Conservation (phyloP, 2,329 filamentous ascomycete genomes). For the Cylindrodendrum hubeiense region DNA sequence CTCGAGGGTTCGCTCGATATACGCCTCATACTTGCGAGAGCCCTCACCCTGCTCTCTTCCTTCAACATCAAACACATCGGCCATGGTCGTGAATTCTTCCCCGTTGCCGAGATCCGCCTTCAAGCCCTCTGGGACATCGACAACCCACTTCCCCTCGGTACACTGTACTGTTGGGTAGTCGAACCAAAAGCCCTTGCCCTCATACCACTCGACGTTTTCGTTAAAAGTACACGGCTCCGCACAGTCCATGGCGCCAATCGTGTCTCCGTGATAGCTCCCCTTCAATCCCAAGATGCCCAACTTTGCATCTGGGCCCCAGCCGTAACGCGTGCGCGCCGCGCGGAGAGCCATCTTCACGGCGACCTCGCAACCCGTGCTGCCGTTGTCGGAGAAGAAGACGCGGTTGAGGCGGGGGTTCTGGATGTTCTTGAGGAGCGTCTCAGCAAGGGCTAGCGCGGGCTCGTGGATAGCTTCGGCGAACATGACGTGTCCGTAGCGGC, state of each 20-base stretch:
- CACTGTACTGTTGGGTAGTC: slow-evolving; percentile 81
- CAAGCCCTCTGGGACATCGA: slow-evolving; percentile 67
- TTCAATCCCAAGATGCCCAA: slow-evolving; percentile 80
- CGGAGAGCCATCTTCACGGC: slow-evolving; percentile 87
- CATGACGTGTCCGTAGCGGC: slow-evolving; percentile 90
- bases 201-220: slow-evolving; percentile 88
- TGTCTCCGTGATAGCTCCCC: slow-evolving; percentile 89
- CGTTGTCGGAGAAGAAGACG: slow-evolving; percentile 87
- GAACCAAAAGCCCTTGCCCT: slow-evolving; percentile 83
- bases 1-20: slow-evolving; percentile 69
- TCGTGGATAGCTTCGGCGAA: slow-evolving; percentile 85
- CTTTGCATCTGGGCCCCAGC: slow-evolving; percentile 69
- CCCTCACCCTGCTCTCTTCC: slow-evolving; percentile 58
- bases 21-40: slow-evolving; percentile 66
- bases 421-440: slow-evolving; percentile 70
- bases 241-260: slow-evolving; percentile 89
- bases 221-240: slow-evolving; percentile 84
- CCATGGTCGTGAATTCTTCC: slow-evolving; percentile 60
- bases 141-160: slow-evolving; percentile 73
- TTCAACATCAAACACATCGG: slow-evolving; percentile 71
- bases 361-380: slow-evolving; percentile 86
- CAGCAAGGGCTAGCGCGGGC: slow-evolving; percentile 78
- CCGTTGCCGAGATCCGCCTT: slow-evolving; percentile 58
- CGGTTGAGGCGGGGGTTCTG: slow-evolving; percentile 74
- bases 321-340: slow-evolving; percentile 75